Evolutionary conservation across 306 rosid species (phyloP).

Genomic region (Ziziphus jujuba): DNA sequence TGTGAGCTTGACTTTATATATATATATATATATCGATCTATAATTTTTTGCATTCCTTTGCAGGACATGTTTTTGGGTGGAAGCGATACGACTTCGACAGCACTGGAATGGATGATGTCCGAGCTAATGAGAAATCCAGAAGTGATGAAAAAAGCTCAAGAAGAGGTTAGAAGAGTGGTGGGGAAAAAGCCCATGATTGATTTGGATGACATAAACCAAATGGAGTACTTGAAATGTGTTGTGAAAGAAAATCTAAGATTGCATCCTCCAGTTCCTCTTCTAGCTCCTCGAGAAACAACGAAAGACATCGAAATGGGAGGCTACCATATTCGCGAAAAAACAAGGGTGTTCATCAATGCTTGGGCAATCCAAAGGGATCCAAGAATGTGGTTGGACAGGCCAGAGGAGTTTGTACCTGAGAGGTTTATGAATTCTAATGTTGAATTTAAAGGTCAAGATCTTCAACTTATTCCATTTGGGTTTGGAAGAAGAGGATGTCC

Average conservation of each 20-base stretch:
- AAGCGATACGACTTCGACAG: neutral
- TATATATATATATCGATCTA: neutral
- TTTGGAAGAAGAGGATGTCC: slow-evolving; percentile 39
- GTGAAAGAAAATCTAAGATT: slow-evolving; percentile 47
- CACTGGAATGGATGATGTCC: neutral
- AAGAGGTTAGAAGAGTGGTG: slow-evolving; percentile 18
- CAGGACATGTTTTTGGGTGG: slow-evolving; percentile 5
- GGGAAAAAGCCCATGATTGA: slow-evolving; percentile 35
- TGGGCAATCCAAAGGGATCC: no score
- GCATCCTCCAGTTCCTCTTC: slow-evolving; percentile 30
- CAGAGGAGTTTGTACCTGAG: slow-evolving; percentile 25
- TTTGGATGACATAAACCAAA: slow-evolving; percentile 26
- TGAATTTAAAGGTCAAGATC: slow-evolving; percentile 34
- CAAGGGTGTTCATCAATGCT: no score
- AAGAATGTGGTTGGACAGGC: no score
- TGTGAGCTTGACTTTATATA: no score
- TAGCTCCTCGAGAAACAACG: no score
- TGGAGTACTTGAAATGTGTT: slow-evolving; percentile 42
- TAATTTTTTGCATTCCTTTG: neutral
- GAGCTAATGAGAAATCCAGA: neutral
- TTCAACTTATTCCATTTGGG: slow-evolving; percentile 28
- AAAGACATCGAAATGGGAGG: no score
- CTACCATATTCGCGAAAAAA: no score
- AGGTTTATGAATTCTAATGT: slow-evolving; percentile 31
- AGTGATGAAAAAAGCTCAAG: neutral